phyloP scores from a whole-genome alignment of 331 rosid genomes.

The Quercus tomentella region DNA sequence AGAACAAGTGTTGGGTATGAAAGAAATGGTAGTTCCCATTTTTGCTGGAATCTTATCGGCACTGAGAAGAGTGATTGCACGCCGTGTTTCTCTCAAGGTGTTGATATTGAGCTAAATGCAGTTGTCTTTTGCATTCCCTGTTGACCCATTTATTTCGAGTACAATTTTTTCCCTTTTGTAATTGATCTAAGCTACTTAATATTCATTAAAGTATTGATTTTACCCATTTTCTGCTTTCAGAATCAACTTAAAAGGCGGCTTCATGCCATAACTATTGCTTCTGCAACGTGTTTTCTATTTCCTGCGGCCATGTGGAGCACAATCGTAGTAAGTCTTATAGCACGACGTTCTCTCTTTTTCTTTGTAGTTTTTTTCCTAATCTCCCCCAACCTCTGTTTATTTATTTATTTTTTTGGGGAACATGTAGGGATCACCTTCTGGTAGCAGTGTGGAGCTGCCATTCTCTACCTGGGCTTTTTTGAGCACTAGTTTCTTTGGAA shows the following conservation, averaged over 20 bases:
- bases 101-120: not conserved
- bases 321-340: conserved; percentile 65
- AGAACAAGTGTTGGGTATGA: conserved; percentile 67
- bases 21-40: conserved; percentile 70
- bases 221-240: conserved; percentile 40
- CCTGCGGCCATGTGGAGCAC: conserved; percentile 96
- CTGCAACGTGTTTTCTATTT: conserved; percentile 94
- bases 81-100: conserved; percentile 95
- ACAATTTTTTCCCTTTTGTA: not conserved
- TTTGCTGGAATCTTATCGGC: conserved; percentile 88
- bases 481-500: conserved; percentile 84
- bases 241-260: conserved; percentile 95
- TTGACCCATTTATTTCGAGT: conserved; percentile 15
- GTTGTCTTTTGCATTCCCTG: conserved; percentile 2
- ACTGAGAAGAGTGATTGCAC: conserved; percentile 85
- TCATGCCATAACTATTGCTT: conserved; percentile 84
- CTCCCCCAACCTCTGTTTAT: not conserved
- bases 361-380: not conserved
- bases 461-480: conserved; percentile 93
- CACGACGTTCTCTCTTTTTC: not conserved
- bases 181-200: conserved; percentile 14
- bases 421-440: conserved; percentile 80
- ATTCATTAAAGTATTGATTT: conserved; percentile 13
- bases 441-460: conserved; percentile 53
- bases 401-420: conserved; percentile 8